Percentiles rank a stretch among this genome's conserved stretches.
These are phyloP conservation scores for Aureobasidium sp. DNA, from an alignment of 2,329 filamentous ascomycete species.

Conservation along the genomic window DNA sequence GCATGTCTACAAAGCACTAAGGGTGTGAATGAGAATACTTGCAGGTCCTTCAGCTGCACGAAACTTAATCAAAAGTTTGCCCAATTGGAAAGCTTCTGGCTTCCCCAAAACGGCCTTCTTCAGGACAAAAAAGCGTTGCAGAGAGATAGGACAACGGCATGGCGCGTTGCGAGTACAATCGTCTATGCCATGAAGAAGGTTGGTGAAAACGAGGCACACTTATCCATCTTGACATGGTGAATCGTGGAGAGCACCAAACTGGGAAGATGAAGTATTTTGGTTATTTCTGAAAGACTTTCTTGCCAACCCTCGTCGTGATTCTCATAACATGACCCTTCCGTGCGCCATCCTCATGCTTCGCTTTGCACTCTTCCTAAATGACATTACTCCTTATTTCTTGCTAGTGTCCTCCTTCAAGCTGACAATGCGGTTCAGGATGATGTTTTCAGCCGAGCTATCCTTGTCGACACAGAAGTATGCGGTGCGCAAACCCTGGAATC, in stretches of 20 bases:
- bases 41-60: too few relatives aligned
- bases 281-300: not conserved
- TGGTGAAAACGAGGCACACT: too few relatives aligned
- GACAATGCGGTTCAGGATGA: slow-evolving; percentile 87
- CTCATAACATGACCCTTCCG: slow-evolving; percentile 6
- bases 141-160: too few relatives aligned
- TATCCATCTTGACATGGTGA: too few relatives aligned
- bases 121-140: too few relatives aligned
- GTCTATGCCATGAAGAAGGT: too few relatives aligned
- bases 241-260: not conserved
- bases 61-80: too few relatives aligned
- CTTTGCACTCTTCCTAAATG: not conserved
- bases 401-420: slow-evolving; percentile 81
- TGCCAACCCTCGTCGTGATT: not conserved
- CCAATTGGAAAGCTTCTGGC: too few relatives aligned
- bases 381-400: slow-evolving; percentile 41
- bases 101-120: too few relatives aligned
- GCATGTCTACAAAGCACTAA: too few relatives aligned
- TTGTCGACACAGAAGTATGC: slow-evolving; percentile 82
- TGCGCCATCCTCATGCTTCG: slow-evolving; percentile 5
- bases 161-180: too few relatives aligned
- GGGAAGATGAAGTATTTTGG: not conserved
- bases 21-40: too few relatives aligned
- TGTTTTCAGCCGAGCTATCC: slow-evolving; percentile 61
- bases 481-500: slow-evolving; percentile 87